Conservation (phyloP, 768 basidiomycete genomes). For the Boletus subcaerulescens region DNA sequence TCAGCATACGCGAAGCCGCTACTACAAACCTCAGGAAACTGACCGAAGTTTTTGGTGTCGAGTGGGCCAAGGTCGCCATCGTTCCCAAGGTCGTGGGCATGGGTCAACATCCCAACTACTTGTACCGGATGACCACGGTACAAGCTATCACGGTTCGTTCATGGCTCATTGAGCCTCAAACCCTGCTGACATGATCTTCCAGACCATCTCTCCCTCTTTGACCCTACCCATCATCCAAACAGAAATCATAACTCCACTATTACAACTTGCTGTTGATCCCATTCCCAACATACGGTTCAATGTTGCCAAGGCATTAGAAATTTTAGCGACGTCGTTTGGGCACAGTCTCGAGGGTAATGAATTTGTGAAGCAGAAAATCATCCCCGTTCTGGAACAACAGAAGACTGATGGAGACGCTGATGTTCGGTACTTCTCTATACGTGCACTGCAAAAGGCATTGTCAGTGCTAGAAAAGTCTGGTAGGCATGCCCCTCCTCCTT, state of each 20-base stretch:
- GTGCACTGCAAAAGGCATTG: constrained; percentile 64
- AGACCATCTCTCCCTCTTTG: constrained; percentile 95
- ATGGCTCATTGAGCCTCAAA: neutral
- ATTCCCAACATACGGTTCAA: constrained; percentile 99
- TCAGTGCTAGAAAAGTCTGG: constrained; percentile 39
- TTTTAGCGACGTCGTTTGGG: constrained; percentile 72
- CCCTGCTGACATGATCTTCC: constrained; percentile 9
- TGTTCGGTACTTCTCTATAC: constrained; percentile 89
- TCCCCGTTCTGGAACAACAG: constrained; percentile 83
- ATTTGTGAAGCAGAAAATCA: constrained; percentile 68
- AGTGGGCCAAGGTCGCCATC: constrained; percentile 92
- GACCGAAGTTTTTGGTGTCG: constrained; percentile 97
- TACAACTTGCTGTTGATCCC: constrained; percentile 80
- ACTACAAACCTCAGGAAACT: constrained; percentile 95
- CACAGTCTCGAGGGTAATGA: constrained; percentile 65
- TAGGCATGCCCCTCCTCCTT: constrained; percentile 13
- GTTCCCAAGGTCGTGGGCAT: constrained; percentile 97
- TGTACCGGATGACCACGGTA: constrained; percentile 98
- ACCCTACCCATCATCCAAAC: constrained; percentile 78
- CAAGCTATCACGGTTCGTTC: constrained; percentile 90
- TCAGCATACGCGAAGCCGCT: constrained; percentile 97
- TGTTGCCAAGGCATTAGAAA: constrained; percentile 92
- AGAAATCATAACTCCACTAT: constrained; percentile 80
- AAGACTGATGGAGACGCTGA: constrained; percentile 91
- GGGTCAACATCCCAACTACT: constrained; percentile 95